phyloP scores from a whole-genome alignment of 73 alveolate species.

The Paraurostyla sp. region DNA sequence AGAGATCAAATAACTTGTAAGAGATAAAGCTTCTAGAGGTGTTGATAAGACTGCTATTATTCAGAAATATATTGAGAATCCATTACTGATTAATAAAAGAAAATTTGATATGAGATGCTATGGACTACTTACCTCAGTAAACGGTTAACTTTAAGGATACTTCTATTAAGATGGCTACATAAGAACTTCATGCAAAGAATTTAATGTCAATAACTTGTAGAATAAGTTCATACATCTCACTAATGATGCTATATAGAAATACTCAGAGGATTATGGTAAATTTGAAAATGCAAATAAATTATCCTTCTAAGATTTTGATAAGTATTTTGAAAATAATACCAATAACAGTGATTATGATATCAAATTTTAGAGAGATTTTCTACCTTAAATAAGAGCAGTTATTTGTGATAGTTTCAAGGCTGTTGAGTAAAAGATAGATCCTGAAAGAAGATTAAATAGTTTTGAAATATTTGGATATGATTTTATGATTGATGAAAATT shows the following conservation, averaged over 20 bases:
- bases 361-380: constrained; percentile 81
- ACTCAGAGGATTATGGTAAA: constrained; percentile 86
- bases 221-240: constrained; percentile 86
- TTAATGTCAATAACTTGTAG: constrained; percentile 69
- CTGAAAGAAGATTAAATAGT: constrained; percentile 73
- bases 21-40: constrained; percentile 29
- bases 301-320: constrained; percentile 85
- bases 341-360: constrained; percentile 71
- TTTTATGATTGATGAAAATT: constrained; percentile 85
- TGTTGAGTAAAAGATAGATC: constrained; percentile 80
- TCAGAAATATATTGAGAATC: constrained; percentile 85
- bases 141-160: constrained; percentile 73
- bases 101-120: constrained; percentile 88
- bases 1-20: constrained; percentile 39
- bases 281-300: constrained; percentile 91
- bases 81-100: constrained; percentile 80
- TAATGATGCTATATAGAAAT: constrained; percentile 91
- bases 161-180: constrained; percentile 88
- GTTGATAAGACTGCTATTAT: constrained; percentile 72
- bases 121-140: constrained; percentile 74
- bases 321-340: constrained; percentile 60
- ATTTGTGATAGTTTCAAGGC: constrained; percentile 80
- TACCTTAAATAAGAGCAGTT: constrained; percentile 77
- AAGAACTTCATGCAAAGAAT: constrained; percentile 83
- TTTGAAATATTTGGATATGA: constrained; percentile 93